Evolutionary conservation across 108 stramenopile species (phyloP), one percentile per base, ranked within the genome.

Genomic region (Stephanodiscus triporus): DNA sequence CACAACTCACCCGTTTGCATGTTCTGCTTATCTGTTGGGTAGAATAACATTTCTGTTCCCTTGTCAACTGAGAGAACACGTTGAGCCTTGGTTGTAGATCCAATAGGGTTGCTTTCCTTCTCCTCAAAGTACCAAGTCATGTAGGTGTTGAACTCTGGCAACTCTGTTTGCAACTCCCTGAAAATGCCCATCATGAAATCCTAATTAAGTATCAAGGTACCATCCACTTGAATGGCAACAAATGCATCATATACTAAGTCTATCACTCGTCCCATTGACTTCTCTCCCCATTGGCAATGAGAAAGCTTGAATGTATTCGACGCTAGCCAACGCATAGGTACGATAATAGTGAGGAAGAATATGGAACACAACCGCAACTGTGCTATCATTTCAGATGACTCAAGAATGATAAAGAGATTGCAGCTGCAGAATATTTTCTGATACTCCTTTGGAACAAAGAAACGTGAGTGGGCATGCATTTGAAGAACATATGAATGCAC

Each of bases 191-290:
- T 63, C 23, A 63, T 48, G 37, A 27, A 63, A 6, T 63, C 62
- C 9, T 63, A 22, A 13, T 63, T 5, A 9, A 63, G 8, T 10
- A 23, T 24, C 62, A 36, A 20, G 13, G 29, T 7, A 3, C 49
- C 49, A 69, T 69, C 48, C 22, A 14, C 57, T 29, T 45, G n/a
- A 26, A 71, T 40, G 37, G 59, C 70, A 48, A 47, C 26, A 26
- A 71, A 30, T 20, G 70, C 57, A 30, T 27, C 17, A 17, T 61
- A 30, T 36, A 71, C 34, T 16, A 32, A 34, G 37, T 61, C 19
- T 9, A 63, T 48, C 20, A 63, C 62, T 48, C 27, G 9, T 47
- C 70, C 70, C 70, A 71, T 71, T 16, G 70, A 71, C n/a, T 59
- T 51, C 42, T 62, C 70, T 36, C 60, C 40, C 70, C 70, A 71